Conservation (phyloP, 768 basidiomycete species). For the Rhodotorula sphaerocarpa region DNA sequence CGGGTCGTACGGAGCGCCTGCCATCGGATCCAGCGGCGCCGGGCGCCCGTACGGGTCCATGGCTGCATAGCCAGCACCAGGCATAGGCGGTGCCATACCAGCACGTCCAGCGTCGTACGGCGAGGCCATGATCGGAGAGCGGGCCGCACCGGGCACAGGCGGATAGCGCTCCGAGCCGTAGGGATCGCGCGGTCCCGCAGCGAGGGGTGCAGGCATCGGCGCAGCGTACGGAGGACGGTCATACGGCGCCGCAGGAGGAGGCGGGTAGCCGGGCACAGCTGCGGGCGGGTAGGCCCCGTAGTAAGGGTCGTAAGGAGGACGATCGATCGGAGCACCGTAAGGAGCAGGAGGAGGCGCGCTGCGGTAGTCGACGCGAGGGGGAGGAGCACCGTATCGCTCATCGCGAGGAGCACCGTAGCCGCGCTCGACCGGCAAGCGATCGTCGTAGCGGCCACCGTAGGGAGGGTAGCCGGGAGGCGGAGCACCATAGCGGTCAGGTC, state of each 20-base stretch:
- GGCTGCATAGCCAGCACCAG: slow-evolving; percentile 13
- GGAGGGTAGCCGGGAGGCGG: neutral
- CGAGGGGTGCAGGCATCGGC: neutral
- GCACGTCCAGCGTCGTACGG: neutral
- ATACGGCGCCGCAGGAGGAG: slow-evolving; percentile 13
- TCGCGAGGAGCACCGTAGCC: slow-evolving; percentile 20
- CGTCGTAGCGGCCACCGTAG: slow-evolving; percentile 4
- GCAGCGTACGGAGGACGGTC: slow-evolving; percentile 22
- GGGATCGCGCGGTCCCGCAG: slow-evolving; percentile 3
- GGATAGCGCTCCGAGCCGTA: slow-evolving; percentile 23
- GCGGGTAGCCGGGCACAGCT: slow-evolving; percentile 11
- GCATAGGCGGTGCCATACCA: too few relatives aligned
- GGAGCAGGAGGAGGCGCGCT: slow-evolving; percentile 15
- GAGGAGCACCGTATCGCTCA: neutral
- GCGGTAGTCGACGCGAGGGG: neutral
- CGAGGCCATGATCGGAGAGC: slow-evolving; percentile 15
- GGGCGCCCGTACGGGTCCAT: slow-evolving; percentile 2
- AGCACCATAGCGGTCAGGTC: neutral
- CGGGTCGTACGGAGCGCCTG: slow-evolving; percentile 26
- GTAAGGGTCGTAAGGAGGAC: slow-evolving; percentile 31
- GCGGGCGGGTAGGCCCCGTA: slow-evolving; percentile 7
- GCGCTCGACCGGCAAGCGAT: slow-evolving; percentile 4
- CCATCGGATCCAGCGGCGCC: slow-evolving; percentile 2
- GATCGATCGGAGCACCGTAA: neutral
- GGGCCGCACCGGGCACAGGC: neutral